A percentile compares a stretch with the other conserved stretches of the same genome.
These are phyloP conservation scores for Alternaria sp. DNA, from an alignment of 2,329 filamentous ascomycete genomes.

Conservation along the genomic window DNA sequence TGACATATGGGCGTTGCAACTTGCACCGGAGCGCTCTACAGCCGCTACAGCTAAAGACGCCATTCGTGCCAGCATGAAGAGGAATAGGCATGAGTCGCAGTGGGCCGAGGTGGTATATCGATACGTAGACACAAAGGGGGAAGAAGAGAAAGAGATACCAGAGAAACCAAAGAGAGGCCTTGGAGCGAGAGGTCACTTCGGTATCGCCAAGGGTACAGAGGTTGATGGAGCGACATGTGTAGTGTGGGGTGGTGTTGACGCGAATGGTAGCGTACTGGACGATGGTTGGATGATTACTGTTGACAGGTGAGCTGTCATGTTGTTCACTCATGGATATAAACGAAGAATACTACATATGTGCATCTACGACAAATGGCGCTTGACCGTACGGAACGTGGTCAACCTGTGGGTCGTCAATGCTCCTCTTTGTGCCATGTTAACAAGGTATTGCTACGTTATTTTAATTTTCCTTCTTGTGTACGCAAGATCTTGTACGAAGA, in stretches of 20 bases:
- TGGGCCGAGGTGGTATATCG: conserved; percentile 63
- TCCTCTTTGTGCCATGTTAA: not conserved
- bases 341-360: not conserved
- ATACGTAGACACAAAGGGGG: conserved; percentile 55
- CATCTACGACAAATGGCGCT: conserved; percentile 7
- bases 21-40: conserved; percentile 58
- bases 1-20: conserved; percentile 64
- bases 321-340: not conserved
- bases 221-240: conserved; percentile 59
- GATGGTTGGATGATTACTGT: conserved; percentile 57
- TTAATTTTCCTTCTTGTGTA: not conserved
- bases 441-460: not conserved
- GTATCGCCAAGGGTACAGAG: conserved; percentile 53
- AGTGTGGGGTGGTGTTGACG: conserved; percentile 63
- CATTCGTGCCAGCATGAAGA: conserved; percentile 56
- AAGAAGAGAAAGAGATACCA: conserved; percentile 54
- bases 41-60: conserved; percentile 62
- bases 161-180: conserved; percentile 52
- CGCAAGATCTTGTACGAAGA: not conserved
- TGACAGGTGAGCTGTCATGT: conserved; percentile 36
- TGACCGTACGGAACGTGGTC: not conserved
- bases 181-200: conserved; percentile 54
- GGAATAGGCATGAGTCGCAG: conserved; percentile 57
- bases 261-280: conserved; percentile 51
- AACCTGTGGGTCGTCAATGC: not conserved